Evolutionary conservation across 768 basidiomycete genomes (phyloP).

Genomic region (Ephemerocybe angulata): DNA sequence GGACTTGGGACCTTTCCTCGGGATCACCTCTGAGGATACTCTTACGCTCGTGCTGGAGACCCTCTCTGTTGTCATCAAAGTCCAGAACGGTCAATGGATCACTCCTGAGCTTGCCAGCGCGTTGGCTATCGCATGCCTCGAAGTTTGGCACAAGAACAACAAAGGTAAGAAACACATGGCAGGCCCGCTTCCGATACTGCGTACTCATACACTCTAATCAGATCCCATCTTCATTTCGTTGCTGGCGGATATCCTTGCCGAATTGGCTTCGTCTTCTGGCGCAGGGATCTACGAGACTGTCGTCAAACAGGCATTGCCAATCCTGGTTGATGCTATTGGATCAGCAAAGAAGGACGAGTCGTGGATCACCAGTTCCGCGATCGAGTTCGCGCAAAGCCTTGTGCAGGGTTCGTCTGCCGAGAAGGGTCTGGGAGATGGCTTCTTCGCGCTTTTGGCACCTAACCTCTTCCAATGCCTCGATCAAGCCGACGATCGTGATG

Average conservation of each 20-base stretch:
- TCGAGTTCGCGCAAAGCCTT: constrained; percentile 77
- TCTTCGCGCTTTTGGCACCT: constrained; percentile 74
- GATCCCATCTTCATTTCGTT: constrained; percentile 90
- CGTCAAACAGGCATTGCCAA: constrained; percentile 69
- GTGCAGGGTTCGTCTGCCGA: constrained; percentile 58
- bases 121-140: constrained; percentile 63
- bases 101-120: constrained; percentile 61
- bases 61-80: constrained; percentile 71
- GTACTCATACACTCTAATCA: constrained; percentile 13
- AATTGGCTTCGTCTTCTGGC: constrained; percentile 60
- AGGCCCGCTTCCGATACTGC: neutral
- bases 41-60: constrained; percentile 86
- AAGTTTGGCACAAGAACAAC: constrained; percentile 84
- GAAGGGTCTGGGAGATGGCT: constrained; percentile 70
- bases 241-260: constrained; percentile 73
- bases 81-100: constrained; percentile 72
- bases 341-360: constrained; percentile 53
- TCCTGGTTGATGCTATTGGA: constrained; percentile 62
- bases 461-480: constrained; percentile 67
- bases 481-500: constrained; percentile 80
- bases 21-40: constrained; percentile 80
- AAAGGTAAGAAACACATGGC: constrained; percentile 52
- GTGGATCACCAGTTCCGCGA: constrained; percentile 74
- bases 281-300: constrained; percentile 67
- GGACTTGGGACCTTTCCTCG: constrained; percentile 80